These are phyloP conservation scores for Boletus rubropictus DNA, from an alignment of 768 basidiomycete genomes.

Conservation along the genomic window DNA sequence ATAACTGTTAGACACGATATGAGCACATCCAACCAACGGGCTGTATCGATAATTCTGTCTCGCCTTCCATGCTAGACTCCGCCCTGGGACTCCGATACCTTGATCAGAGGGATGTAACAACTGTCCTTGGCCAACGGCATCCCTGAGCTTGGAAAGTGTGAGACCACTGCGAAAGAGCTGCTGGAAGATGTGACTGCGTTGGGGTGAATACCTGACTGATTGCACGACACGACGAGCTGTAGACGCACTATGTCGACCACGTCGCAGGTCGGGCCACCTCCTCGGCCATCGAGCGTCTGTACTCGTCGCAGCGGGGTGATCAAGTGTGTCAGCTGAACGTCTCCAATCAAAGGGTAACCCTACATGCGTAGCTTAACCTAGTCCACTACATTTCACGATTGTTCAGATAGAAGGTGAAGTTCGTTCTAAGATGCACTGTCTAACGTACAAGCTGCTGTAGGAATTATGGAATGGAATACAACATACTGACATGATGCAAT, in stretches of 20 bases:
- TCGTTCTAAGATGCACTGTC: conserved; percentile 28
- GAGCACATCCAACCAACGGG: conserved; percentile 15
- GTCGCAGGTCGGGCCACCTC: conserved; percentile 21
- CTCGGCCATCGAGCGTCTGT: conserved; percentile 20
- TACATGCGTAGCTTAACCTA: background rate
- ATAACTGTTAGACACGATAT: conserved; percentile 45
- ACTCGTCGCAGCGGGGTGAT: background rate
- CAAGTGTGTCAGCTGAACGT: background rate
- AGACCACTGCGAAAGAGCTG: conserved; percentile 46
- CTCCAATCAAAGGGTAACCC: background rate
- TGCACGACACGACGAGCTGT: background rate
- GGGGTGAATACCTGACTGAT: conserved; percentile 2
- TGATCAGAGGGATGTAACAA: conserved; percentile 43
- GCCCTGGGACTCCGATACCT: conserved; percentile 52
- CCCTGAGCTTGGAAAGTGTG: conserved; percentile 59
- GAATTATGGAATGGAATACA: conserved; percentile 29
- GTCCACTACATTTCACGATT: background rate
- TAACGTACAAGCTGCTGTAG: conserved; percentile 27
- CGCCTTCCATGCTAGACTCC: conserved; percentile 84
- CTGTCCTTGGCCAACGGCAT: conserved; percentile 57
- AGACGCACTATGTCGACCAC: conserved; percentile 23
- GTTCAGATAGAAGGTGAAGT: conserved; percentile 1
- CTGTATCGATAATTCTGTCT: conserved; percentile 14
- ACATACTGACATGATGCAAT: conserved; percentile 29
- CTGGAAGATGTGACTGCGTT: conserved; percentile 37